Conservation (phyloP, 1,284 basidiomycete genomes). For the Ceraceosorus guamensis region DNA sequence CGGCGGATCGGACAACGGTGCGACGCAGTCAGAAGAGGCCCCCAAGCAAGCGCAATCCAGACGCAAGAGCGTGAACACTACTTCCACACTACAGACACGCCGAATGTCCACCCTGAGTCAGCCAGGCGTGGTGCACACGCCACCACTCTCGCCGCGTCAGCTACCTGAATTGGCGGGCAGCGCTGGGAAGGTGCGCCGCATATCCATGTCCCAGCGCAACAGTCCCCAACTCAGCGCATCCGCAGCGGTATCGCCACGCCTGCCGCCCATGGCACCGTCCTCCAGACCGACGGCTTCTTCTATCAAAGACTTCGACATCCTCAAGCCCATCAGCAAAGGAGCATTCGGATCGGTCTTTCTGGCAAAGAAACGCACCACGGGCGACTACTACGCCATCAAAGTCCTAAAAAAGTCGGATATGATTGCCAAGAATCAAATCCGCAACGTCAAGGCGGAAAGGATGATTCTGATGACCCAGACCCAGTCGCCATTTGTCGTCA, state of each 20-base stretch:
- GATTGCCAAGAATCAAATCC: conserved; percentile 99
- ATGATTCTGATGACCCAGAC: conserved; percentile 99
- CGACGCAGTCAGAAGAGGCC: no score
- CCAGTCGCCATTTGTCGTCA: conserved; percentile 78
- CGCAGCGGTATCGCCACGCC: conserved; percentile 67
- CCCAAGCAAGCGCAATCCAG: not conserved
- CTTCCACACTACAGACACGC: not conserved
- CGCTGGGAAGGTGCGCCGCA: not conserved
- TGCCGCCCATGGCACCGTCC: conserved; percentile 68
- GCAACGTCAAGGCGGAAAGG: conserved; percentile 97
- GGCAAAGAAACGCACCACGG: conserved; percentile 93
- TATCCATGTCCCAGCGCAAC: conserved; percentile 12
- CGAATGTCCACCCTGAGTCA: not conserved
- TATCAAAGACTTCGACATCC: conserved; percentile 97
- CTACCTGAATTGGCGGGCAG: conserved; percentile 11
- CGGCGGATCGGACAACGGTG: conserved; percentile 6
- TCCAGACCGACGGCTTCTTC: conserved; percentile 77
- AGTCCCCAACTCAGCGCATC: conserved; percentile 16
- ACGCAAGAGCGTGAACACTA: not conserved
- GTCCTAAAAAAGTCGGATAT: conserved; percentile 99
- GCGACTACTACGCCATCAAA: conserved; percentile 99
- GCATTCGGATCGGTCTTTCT: conserved; percentile 95
- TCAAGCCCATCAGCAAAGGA: conserved; percentile 98
- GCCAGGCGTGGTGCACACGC: conserved; percentile 26
- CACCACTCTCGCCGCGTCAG: conserved; percentile 37